Conservation (phyloP, 495 filamentous ascomycete genomes). For the Tetracladium marchalianum region DNA sequence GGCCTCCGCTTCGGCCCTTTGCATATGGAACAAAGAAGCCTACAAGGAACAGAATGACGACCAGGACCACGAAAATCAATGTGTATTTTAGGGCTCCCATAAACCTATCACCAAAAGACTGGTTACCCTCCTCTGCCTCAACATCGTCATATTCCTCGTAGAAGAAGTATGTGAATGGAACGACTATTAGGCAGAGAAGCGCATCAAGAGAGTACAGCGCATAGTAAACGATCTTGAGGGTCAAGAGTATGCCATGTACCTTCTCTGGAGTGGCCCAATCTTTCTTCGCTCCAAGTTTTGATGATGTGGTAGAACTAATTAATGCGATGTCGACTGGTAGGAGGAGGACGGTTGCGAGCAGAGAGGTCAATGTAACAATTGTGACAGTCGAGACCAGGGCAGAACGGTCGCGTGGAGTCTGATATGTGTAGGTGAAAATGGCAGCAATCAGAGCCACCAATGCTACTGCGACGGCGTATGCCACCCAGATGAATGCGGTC, state of each 20-base stretch:
- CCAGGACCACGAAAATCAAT: conserved; percentile 66
- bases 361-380: conserved; percentile 72
- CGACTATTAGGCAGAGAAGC: conserved; percentile 76
- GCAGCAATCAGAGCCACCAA: conserved; percentile 61
- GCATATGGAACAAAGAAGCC: conserved; percentile 88
- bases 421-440: conserved; percentile 79
- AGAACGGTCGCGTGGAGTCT: conserved; percentile 78
- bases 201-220: conserved; percentile 86
- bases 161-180: conserved; percentile 97
- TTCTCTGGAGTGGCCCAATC: conserved; percentile 81
- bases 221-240: conserved; percentile 86
- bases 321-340: conserved; percentile 93
- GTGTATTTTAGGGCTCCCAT: conserved; percentile 89
- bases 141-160: conserved; percentile 94
- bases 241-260: conserved; percentile 65
- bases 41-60: conserved; percentile 76
- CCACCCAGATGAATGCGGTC: conserved; percentile 79
- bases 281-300: conserved; percentile 72
- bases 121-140: conserved; percentile 64
- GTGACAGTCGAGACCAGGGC: conserved; percentile 68
- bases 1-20: conserved; percentile 45
- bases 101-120: conserved; percentile 55
- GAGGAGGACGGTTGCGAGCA: conserved; percentile 87
- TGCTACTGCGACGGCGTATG: conserved; percentile 73
- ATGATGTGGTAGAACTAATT: conserved; percentile 75